Base-by-base conservation (phyloP, 768 basidiomycete species). In the Lactarius sp. region DNA sequence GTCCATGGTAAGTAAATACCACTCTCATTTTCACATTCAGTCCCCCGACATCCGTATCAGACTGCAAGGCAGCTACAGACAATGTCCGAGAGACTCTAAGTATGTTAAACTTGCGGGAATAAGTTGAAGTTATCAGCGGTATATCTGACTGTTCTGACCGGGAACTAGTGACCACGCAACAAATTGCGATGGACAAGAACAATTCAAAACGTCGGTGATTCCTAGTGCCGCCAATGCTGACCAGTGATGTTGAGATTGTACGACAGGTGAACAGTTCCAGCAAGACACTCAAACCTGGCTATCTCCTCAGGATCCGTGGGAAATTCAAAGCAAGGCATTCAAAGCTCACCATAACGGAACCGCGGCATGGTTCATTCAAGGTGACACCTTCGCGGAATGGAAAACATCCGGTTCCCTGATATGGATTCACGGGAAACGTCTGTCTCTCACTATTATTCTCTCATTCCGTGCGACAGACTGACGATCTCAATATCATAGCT, bases 391-490 rank as follows among this genome's bases (percentile, higher is more conserved):
- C 7, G 14, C 7, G 9, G 10, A 53, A 44, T 60, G 59, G 59
- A 60, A 53, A 46, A 5, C n/a, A 4, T 52, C 59, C 1, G 31
- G 41, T 31, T 52, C 50, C 2, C 39, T 20, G 14, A 41, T 59
- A 42, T 59, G 58, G 58, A 34, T 59, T 9, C 37, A 34, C 14
- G 59, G 50, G 42, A 59, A 52, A 34, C 59, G 51, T 59, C 27
- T 27, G 50, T 52, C 27, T 33, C 13, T 37, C 34, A 2, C 1
- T 6, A 7, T 9, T 20, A 33, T 51, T 12, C 27, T 20, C 13
- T 20, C 7, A 16, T 3, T n/a, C 18, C 6, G 8, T 18, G 44
- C 14, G n/a, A 7, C 7, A 13, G 5, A 51, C 12, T 37, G 20
- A 37, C 10, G 33, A 14, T 50, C 20, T 50, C 12, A 16, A 22